Conservation (phyloP, 1,284 basidiomycete species). For the Puccinia polysora region DNA sequence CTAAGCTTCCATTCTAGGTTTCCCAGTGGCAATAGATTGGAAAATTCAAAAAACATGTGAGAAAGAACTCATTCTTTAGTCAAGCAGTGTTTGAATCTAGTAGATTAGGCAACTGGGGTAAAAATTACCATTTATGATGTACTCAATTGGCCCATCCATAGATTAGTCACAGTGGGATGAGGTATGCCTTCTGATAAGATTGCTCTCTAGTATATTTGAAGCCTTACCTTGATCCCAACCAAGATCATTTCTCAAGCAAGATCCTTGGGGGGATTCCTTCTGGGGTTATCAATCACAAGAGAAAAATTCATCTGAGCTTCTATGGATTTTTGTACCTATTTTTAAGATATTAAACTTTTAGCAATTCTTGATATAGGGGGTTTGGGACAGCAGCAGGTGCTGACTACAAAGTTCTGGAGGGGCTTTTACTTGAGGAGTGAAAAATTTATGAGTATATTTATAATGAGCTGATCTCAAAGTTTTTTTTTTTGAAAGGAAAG, state of each 20-base stretch:
- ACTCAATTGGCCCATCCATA: neutral
- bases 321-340: neutral
- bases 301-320: neutral
- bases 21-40: neutral
- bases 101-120: neutral
- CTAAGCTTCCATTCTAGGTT: too few species aligned
- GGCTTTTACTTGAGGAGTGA: too few species aligned
- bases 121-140: slow-evolving; percentile 30
- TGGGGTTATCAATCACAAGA: slow-evolving; percentile 22
- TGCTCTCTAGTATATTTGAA: too few species aligned
- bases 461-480: too few species aligned
- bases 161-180: too few species aligned
- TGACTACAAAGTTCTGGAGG: too few species aligned
- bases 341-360: too few species aligned
- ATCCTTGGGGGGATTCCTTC: neutral
- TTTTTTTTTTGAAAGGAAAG: too few species aligned
- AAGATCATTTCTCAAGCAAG: neutral
- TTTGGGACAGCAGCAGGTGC: too few species aligned
- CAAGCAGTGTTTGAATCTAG: neutral
- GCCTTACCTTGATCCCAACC: slow-evolving; percentile 20
- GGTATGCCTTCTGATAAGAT: too few species aligned
- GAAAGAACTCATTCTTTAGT: slow-evolving; percentile 18
- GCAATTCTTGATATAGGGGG: too few species aligned
- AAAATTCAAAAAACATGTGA: slow-evolving; percentile 28
- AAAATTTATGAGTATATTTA: too few species aligned